Evolutionary conservation across 108 stramenopile species (phyloP).

Genomic region (Pseudonitzschia multiseries): DNA sequence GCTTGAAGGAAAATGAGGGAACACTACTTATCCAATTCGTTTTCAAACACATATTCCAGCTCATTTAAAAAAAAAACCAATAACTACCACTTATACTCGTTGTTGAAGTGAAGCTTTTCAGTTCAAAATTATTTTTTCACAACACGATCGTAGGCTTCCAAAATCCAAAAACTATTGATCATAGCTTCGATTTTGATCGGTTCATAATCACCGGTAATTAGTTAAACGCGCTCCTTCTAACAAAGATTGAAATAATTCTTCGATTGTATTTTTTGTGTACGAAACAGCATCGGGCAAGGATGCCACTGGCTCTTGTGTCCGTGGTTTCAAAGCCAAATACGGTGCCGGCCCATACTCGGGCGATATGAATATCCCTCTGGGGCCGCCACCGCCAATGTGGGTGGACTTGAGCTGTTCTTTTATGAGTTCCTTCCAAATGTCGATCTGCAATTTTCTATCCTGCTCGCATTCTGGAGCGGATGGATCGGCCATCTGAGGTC

Average conservation of each 20-base stretch:
- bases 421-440: slow-evolving; percentile 14
- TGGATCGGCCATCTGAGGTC: slow-evolving; percentile 30
- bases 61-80: no score
- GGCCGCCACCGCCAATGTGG: not conserved
- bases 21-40: no score
- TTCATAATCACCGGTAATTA: no score
- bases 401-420: slow-evolving; percentile 12
- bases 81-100: no score
- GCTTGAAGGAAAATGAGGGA: no score
- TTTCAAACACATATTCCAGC: no score
- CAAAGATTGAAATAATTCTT: slow-evolving; percentile 5
- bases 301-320: slow-evolving; percentile 25
- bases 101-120: no score
- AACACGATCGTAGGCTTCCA: no score
- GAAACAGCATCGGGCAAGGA: slow-evolving; percentile 23
- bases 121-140: no score
- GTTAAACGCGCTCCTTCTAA: no score
- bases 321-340: slow-evolving; percentile 27
- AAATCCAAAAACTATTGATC: no score
- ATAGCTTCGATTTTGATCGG: no score
- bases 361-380: slow-evolving; percentile 8
- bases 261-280: slow-evolving; percentile 14
- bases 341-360: slow-evolving; percentile 31
- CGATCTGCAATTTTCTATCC: slow-evolving; percentile 19
- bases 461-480: slow-evolving; percentile 19